These are phyloP conservation scores for Exserohilum rostratum DNA, from an alignment of 2,329 filamentous ascomycete genomes.

Conservation along the genomic window DNA sequence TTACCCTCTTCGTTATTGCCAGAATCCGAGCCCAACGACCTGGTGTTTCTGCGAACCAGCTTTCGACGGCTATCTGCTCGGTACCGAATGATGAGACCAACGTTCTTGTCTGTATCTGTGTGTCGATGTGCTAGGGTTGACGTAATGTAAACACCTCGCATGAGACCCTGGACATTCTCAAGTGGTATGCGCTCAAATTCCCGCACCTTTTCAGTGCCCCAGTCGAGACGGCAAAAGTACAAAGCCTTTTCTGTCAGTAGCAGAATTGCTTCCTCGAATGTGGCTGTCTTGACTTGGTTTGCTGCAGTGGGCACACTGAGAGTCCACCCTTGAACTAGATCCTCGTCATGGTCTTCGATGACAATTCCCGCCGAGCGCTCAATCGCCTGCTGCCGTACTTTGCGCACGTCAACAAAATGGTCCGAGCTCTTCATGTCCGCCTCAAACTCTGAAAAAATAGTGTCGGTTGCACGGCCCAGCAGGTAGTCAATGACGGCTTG, in stretches of 20 bases:
- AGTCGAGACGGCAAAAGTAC: slow-evolving; percentile 91
- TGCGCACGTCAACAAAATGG: slow-evolving; percentile 83
- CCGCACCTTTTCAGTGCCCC: slow-evolving; percentile 91
- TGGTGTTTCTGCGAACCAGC: slow-evolving; percentile 80
- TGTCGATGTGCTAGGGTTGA: slow-evolving; percentile 81
- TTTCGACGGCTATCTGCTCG: slow-evolving; percentile 72
- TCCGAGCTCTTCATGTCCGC: slow-evolving; percentile 91
- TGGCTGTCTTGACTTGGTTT: slow-evolving; percentile 69
- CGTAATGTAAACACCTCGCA: slow-evolving; percentile 86
- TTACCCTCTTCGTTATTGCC: slow-evolving; percentile 20
- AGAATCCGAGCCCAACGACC: slow-evolving; percentile 67
- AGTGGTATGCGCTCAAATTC: slow-evolving; percentile 88
- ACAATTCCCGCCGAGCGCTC: slow-evolving; percentile 87
- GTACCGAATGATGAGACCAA: slow-evolving; percentile 83
- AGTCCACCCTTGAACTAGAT: slow-evolving; percentile 88
- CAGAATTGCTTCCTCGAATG: slow-evolving; percentile 87
- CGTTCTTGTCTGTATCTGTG: slow-evolving; percentile 77
- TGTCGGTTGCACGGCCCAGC: slow-evolving; percentile 81
- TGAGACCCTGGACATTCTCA: slow-evolving; percentile 72
- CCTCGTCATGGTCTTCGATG: slow-evolving; percentile 75
- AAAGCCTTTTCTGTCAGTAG: slow-evolving; percentile 83
- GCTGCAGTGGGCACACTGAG: slow-evolving; percentile 76
- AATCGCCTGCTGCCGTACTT: slow-evolving; percentile 85
- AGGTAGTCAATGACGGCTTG: slow-evolving; percentile 95
- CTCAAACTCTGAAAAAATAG: slow-evolving; percentile 93